phyloP scores from a whole-genome alignment of 441 rosid genomes.

The Populus hybrid region DNA sequence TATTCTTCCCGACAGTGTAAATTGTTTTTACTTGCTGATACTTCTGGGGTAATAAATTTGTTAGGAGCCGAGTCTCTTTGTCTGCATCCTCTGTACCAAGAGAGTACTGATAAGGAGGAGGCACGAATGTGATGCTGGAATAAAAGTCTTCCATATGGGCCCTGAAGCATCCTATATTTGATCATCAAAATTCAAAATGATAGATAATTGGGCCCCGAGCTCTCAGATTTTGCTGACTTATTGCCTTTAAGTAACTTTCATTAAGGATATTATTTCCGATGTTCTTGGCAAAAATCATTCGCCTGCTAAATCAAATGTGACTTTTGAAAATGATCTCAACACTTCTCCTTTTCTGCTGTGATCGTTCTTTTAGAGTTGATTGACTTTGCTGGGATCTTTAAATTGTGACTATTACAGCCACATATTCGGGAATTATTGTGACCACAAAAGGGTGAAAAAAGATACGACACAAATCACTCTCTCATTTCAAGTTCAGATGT shows the following conservation, averaged over 20 bases:
- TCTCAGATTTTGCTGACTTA: not conserved
- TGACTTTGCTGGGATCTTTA: not conserved
- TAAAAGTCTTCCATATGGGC: too few species aligned
- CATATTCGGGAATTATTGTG: not conserved
- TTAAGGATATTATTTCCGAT: not conserved
- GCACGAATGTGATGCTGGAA: too few species aligned
- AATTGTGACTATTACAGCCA: not conserved
- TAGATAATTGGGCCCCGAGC: not conserved
- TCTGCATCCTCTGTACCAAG: too few species aligned
- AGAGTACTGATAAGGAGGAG: too few species aligned
- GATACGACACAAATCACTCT: not conserved
- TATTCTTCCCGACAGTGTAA: too few species aligned
- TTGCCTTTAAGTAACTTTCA: not conserved
- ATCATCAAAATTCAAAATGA: too few species aligned
- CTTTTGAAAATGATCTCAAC: not conserved
- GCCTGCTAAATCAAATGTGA: not conserved
- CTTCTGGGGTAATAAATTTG: too few species aligned
- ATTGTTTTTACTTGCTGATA: too few species aligned
- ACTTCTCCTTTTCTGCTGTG: not conserved
- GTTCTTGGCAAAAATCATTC: not conserved
- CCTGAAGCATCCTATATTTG: too few species aligned
- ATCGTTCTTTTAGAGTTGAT: not conserved
- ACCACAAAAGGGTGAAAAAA: not conserved
- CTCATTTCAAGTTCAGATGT: not conserved
- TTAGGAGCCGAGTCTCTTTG: too few species aligned